phyloP scores from a whole-genome alignment of 2,329 filamentous ascomycete genomes.

The Coleophoma eucalyptorum region DNA sequence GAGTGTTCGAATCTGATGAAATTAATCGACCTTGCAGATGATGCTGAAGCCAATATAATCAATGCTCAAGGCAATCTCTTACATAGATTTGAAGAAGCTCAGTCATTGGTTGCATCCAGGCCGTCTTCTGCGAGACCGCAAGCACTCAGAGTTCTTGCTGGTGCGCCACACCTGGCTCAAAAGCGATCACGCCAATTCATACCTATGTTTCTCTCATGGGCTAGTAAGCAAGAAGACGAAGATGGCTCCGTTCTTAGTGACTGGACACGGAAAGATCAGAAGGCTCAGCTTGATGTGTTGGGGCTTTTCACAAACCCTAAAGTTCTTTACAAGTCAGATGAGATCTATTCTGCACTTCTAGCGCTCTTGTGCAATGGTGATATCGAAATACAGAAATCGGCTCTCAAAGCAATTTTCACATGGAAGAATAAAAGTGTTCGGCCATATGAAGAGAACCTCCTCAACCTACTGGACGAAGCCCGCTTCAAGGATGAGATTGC shows the following conservation, averaged over 20 bases:
- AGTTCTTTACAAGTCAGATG: slow-evolving; percentile 72
- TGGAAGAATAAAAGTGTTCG: slow-evolving; percentile 81
- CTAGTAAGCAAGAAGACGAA: slow-evolving; percentile 40
- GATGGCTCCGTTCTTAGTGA: slow-evolving; percentile 33
- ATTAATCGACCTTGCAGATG: slow-evolving; percentile 48
- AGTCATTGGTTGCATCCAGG: slow-evolving; percentile 47
- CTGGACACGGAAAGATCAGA: slow-evolving; percentile 79
- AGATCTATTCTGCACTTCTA: slow-evolving; percentile 74
- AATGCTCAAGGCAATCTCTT: slow-evolving; percentile 56
- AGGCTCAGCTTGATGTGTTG: slow-evolving; percentile 77
- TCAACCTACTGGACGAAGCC: slow-evolving; percentile 84
- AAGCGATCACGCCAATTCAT: slow-evolving; percentile 81
- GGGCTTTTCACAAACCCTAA: slow-evolving; percentile 82
- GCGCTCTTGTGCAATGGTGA: slow-evolving; percentile 83
- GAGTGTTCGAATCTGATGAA: slow-evolving; percentile 74
- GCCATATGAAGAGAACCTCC: slow-evolving; percentile 79
- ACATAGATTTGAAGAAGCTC: slow-evolving; percentile 59
- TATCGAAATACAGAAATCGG: slow-evolving; percentile 79
- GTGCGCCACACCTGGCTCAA: slow-evolving; percentile 74
- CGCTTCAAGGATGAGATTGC: slow-evolving; percentile 93
- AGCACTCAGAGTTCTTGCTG: slow-evolving; percentile 73
- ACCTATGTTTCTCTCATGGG: slow-evolving; percentile 82
- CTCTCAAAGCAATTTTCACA: slow-evolving; percentile 78
- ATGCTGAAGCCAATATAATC: slow-evolving; percentile 48
- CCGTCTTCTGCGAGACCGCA: slow-evolving; percentile 64